Evolutionary conservation across 2,329 filamentous ascomycete species (phyloP).

Genomic region (Hypoxylon sp.): DNA sequence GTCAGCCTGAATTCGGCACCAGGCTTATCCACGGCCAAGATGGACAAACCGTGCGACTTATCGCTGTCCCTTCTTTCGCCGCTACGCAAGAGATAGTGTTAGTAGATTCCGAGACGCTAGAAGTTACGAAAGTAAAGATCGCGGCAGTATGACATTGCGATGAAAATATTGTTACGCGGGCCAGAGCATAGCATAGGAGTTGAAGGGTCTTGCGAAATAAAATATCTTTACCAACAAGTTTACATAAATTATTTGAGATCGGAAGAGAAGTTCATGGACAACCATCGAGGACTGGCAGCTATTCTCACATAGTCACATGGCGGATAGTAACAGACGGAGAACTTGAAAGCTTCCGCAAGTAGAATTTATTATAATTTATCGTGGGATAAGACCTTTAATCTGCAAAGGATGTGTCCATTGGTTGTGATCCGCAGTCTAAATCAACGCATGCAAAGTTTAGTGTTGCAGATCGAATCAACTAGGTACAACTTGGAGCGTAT

Average conservation of each 20-base stretch:
- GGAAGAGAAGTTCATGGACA: not conserved
- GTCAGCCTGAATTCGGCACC: conserved; percentile 84
- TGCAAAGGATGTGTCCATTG: not conserved
- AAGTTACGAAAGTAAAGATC: conserved; percentile 79
- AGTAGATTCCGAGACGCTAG: conserved; percentile 87
- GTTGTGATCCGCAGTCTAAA: not conserved
- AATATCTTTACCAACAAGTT: not conserved
- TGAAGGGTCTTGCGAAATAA: conserved; percentile 16
- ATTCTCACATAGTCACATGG: not conserved
- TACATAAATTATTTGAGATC: not conserved
- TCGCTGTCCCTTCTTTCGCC: conserved; percentile 88
- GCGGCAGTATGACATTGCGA: conserved; percentile 39
- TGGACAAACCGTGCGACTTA: conserved; percentile 80
- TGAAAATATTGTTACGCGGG: not conserved
- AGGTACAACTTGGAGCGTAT: not conserved
- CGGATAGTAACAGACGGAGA: not conserved
- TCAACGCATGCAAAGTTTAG: conserved; percentile 5
- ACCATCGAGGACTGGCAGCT: no score
- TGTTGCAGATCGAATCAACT: not conserved
- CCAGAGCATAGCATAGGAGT: conserved; percentile 27
- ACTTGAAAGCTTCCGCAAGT: not conserved
- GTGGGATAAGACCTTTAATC: not conserved
- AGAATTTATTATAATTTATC: not conserved
- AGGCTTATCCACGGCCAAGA: conserved; percentile 75
- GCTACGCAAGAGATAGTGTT: conserved; percentile 85